Evolutionary conservation across 1,284 basidiomycete genomes (phyloP).

Genomic region (Ceratobasidium sp.): DNA sequence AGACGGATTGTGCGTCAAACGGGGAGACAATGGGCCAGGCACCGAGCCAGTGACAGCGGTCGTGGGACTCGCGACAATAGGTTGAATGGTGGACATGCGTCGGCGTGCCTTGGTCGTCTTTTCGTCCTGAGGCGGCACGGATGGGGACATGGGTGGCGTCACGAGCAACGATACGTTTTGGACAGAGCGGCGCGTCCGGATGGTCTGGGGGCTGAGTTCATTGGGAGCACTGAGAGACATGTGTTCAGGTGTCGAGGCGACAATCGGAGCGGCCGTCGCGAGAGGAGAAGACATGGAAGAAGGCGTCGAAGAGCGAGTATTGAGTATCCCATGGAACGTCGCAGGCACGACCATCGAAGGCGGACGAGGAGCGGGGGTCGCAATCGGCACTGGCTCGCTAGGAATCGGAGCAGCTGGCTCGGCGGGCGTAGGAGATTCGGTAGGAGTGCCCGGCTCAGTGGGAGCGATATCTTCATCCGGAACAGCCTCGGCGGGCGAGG

Average conservation of each 20-base stretch:
- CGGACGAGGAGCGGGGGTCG: conserved; percentile 25
- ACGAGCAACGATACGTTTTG: conserved; percentile 59
- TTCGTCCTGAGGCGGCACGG: conserved; percentile 64
- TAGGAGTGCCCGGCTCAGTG: background rate
- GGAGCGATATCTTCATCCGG: background rate
- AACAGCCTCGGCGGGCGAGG: conserved; percentile 61
- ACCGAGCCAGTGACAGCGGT: conserved; percentile 51
- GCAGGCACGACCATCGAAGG: conserved; percentile 25
- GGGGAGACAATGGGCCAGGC: conserved; percentile 79
- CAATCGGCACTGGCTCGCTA: conserved; percentile 20
- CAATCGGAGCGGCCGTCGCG: conserved; percentile 78
- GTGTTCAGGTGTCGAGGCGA: conserved; percentile 64
- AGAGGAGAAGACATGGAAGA: conserved; percentile 84
- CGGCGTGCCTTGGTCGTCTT: conserved; percentile 60
- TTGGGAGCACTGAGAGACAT: conserved; percentile 60
- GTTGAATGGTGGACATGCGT: conserved; percentile 74
- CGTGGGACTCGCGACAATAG: conserved; percentile 60
- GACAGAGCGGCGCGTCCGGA: conserved; percentile 66
- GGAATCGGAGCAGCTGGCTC: conserved; percentile 1
- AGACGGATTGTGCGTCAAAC: conserved; percentile 66
- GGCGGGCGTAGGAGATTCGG: background rate
- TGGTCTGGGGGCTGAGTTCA: conserved; percentile 45
- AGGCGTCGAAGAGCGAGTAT: conserved; percentile 73
- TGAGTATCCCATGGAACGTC: conserved; percentile 34
- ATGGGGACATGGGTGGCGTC: conserved; percentile 77